Conservation (phyloP, 2,329 filamentous ascomycete species). For the Cytospora schulzeri region DNA sequence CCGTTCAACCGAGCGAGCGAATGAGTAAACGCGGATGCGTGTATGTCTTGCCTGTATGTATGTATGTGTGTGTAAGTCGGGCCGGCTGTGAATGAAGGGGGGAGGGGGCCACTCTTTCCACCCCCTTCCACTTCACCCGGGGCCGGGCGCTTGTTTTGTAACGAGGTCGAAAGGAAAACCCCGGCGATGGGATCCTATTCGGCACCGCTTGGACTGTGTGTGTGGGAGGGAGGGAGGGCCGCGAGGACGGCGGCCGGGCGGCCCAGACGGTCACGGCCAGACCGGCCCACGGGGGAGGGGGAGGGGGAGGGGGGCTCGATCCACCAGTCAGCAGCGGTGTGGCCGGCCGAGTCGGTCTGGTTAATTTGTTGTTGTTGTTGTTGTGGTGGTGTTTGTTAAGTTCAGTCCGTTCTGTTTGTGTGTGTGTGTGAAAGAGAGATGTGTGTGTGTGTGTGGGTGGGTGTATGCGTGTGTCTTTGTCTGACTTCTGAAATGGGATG, state of each 20-base stretch:
- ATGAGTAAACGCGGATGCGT: not conserved
- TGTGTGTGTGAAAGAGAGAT: no score
- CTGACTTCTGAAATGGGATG: not conserved
- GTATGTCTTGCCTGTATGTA: no score
- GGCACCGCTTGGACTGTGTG: slow-evolving; percentile 16
- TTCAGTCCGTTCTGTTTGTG: not conserved
- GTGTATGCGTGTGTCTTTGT: not conserved
- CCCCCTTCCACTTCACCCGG: not conserved
- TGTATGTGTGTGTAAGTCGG: no score
- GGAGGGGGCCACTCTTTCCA: no score
- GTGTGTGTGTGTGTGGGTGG: not conserved
- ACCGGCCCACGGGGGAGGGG: no score
- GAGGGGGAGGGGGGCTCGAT: no score
- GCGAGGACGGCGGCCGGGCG: slow-evolving; percentile 22
- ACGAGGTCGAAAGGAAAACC: not conserved
- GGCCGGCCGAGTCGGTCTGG: no score
- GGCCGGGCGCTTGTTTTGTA: slow-evolving; percentile 17
- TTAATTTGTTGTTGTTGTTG: no score
- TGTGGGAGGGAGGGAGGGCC: slow-evolving; percentile 17
- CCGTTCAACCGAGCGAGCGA: not conserved
- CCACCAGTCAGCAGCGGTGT: not conserved
- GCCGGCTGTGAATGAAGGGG: no score
- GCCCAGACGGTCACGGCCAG: not conserved
- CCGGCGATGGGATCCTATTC: slow-evolving; percentile 25
- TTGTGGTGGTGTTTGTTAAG: no score